Conservation (phyloP, 306 rosid species). For the Cicer bijugum region DNA sequence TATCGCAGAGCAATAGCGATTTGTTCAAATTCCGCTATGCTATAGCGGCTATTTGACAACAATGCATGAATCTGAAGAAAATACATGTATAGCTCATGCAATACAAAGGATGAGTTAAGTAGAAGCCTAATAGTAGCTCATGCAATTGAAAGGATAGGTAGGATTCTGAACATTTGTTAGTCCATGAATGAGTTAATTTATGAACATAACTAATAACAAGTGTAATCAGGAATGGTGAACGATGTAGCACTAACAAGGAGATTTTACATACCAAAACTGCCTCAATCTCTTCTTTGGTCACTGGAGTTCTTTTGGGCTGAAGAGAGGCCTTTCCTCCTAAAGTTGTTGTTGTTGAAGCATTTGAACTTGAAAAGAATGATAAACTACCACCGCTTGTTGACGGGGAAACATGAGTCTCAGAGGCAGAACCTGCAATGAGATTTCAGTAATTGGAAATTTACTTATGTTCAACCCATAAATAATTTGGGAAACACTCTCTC, state of each 20-base stretch:
- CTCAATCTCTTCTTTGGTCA: conserved; percentile 86
- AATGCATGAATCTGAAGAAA: conserved; percentile 2
- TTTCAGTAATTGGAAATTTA: conserved; percentile 10
- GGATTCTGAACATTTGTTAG: conserved; percentile 4
- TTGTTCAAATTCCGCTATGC: too few relatives aligned
- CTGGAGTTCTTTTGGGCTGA: conserved; percentile 90
- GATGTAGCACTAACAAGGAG: conserved; percentile 16
- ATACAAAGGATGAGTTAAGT: conserved; percentile 1
- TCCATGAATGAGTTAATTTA: neutral
- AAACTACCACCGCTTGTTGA: conserved; percentile 47
- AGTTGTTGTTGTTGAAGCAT: conserved; percentile 50
- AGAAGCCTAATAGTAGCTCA: conserved; percentile 24
- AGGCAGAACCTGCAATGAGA: conserved; percentile 61
- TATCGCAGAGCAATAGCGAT: too few relatives aligned
- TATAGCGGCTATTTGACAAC: too few relatives aligned
- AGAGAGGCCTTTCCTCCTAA: conserved; percentile 91
- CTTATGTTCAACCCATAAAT: neutral
- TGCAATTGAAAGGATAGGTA: neutral
- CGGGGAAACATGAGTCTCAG: conserved; percentile 52
- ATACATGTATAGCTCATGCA: neutral
- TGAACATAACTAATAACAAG: neutral
- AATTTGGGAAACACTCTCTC: neutral
- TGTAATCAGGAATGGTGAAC: conserved; percentile 23
- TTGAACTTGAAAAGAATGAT: conserved; percentile 60
- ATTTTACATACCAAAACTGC: conserved; percentile 78